A percentile compares a stretch with the other conserved stretches of the same genome.
Evolutionary conservation across 139 green algal genomes (phyloP).

Genomic region (Chlorella ohadii): DNA sequence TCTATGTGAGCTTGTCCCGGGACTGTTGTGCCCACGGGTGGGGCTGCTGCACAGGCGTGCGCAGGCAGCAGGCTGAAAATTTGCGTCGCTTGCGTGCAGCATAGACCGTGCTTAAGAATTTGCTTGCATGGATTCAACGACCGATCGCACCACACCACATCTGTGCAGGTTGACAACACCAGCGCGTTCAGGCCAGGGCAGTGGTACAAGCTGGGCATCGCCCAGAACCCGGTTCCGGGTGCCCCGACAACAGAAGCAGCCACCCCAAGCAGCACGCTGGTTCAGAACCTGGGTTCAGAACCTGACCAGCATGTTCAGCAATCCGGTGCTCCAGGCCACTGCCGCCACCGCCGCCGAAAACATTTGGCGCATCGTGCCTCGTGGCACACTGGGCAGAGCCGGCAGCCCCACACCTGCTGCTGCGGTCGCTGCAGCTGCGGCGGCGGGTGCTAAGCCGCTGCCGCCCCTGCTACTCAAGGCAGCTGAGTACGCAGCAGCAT

Average conservation of each 20-base stretch:
- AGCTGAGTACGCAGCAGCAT: neutral
- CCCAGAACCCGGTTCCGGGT: neutral
- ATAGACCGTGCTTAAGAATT: no score
- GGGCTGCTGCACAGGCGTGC: no score
- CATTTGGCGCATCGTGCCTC: neutral
- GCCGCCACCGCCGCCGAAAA: neutral
- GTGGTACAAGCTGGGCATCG: conserved; percentile 8
- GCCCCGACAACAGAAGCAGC: neutral
- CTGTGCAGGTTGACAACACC: neutral
- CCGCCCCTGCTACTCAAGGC: neutral
- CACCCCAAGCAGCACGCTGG: neutral
- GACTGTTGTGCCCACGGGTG: no score
- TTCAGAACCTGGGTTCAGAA: no score
- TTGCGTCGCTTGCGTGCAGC: no score
- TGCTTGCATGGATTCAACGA: no score
- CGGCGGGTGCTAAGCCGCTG: neutral
- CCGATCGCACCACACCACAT: neutral
- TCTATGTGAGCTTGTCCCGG: no score
- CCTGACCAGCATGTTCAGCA: neutral
- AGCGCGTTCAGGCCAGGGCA: neutral
- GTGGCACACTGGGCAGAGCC: neutral
- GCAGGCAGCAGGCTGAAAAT: no score
- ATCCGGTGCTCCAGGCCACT: neutral
- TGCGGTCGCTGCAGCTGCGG: neutral
- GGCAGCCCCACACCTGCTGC: neutral